Percentiles rank a stretch among this genome's conserved stretches.
These are phyloP conservation scores for Solanum appendiculatum DNA, from an alignment of 257 asterid species.

Conservation along the genomic window DNA sequence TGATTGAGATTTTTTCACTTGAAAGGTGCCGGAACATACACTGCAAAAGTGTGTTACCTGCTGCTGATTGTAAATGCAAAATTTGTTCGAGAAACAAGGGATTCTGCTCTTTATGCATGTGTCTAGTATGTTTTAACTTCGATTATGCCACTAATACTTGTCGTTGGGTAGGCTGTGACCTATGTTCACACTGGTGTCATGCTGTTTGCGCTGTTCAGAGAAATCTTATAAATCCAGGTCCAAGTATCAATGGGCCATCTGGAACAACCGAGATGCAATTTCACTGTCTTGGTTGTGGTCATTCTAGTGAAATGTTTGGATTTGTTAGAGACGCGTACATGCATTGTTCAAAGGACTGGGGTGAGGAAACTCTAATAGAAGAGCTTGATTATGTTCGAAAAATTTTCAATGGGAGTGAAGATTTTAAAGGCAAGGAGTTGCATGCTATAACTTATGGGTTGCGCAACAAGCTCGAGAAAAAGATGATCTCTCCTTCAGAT, in stretches of 20 bases:
- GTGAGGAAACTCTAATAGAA: slow-evolving; percentile 41
- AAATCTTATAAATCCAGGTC: slow-evolving; percentile 69
- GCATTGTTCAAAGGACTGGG: slow-evolving; percentile 73
- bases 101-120: slow-evolving; percentile 94
- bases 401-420: slow-evolving; percentile 66
- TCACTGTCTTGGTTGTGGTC: slow-evolving; percentile 79
- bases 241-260: slow-evolving; percentile 47
- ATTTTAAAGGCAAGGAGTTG: slow-evolving; percentile 67
- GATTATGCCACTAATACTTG: slow-evolving; percentile 79
- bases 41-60: slow-evolving; percentile 67
- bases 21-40: slow-evolving; percentile 72
- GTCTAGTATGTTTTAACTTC: slow-evolving; percentile 75
- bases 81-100: slow-evolving; percentile 73
- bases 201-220: slow-evolving; percentile 68
- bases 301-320: slow-evolving; percentile 89
- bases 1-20: slow-evolving; percentile 63
- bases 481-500: slow-evolving; percentile 57
- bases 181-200: slow-evolving; percentile 90
- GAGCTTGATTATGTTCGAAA: slow-evolving; percentile 79
- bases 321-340: slow-evolving; percentile 74
- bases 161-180: slow-evolving; percentile 96
- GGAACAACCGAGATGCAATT: slow-evolving; percentile 79
- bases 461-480: slow-evolving; percentile 46
- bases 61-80: slow-evolving; percentile 82
- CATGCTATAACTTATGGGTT: slow-evolving; percentile 60